Base-by-base conservation (phyloP, 345 rosid species). In the Reutealis trisperma region DNA sequence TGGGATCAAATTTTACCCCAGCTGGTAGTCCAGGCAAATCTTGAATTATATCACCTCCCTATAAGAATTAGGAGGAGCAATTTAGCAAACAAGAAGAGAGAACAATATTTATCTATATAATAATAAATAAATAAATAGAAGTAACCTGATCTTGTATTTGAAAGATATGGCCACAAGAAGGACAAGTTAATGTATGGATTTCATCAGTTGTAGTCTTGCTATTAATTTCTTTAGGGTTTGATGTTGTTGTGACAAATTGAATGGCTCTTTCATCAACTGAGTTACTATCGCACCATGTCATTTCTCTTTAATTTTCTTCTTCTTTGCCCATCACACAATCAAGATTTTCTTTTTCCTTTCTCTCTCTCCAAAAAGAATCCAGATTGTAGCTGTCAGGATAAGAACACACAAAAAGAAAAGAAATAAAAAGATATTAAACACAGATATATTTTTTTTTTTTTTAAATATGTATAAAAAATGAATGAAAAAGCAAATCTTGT, bases 1-100 rank as follows among this genome's bases (percentile, higher is more conserved):
- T 90, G 25, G 99, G 99, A 76, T 96, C 97, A 49, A 96, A 96
- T 74, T 91, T 96, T 77, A 92, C 97, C 65, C 99, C 99, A 0
- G 97, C 96, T 2, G 99, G 99, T 63, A 96, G 77, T 16, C 99
- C 93, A 51, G 92, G 96, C 78, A 95, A 80, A 83, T 91, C 94
- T 54, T 88, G 86, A 71, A 70, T 12, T 42, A 92, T 88, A 18
- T 87, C 88, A 66, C 88, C 88, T 63, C 81, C 85, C 97, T 93
- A 80, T 11, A 1, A 5, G 11, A 47, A 62, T 19, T 57, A 6
- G 12, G 21, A 24, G 47, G 16, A 47, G 3, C 44, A 12, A 30
- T 51, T 49, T 2, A 67, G 4, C 55, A 21, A 27, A 25, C 47
- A 63, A 10, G 12, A 24, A 49, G 4, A 54, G 4, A 54, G 9